phyloP scores from a whole-genome alignment of 768 basidiomycete genomes.

The Agaricus subrufescens region DNA sequence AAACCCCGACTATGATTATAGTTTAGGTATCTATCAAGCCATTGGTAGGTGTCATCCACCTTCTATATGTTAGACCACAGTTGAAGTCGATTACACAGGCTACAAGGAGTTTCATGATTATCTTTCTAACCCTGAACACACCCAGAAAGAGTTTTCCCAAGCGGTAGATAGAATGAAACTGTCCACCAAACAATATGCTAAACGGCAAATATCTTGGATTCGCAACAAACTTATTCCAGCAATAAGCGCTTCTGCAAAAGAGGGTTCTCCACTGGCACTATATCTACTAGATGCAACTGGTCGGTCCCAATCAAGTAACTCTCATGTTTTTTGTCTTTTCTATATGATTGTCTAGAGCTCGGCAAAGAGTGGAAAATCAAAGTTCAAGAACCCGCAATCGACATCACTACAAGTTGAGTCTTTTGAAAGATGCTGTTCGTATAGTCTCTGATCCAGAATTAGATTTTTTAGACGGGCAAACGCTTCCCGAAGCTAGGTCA shows the following conservation, averaged over 20 bases:
- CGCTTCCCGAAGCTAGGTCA: constrained; percentile 51
- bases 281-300: constrained; percentile 70
- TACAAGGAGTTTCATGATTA: constrained; percentile 86
- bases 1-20: constrained; percentile 47
- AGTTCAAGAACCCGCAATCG: constrained; percentile 47
- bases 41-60: constrained; percentile 54
- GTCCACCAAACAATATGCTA: constrained; percentile 88
- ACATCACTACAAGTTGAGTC: constrained; percentile 43
- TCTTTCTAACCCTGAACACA: constrained; percentile 38
- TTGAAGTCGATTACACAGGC: constrained; percentile 40
- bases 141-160: constrained; percentile 37
- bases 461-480: constrained; percentile 52
- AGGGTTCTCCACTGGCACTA: constrained; percentile 28
- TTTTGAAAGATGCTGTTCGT: neutral
- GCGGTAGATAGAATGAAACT: constrained; percentile 80
- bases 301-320: constrained; percentile 17
- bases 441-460: neutral
- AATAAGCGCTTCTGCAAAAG: constrained; percentile 42
- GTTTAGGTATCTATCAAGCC: constrained; percentile 87
- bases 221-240: constrained; percentile 83
- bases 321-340: neutral
- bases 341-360: constrained; percentile 29
- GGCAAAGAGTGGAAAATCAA: constrained; percentile 54
- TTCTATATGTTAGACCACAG: neutral
- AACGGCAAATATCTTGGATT: constrained; percentile 89